A percentile compares a stretch with the other conserved stretches of the same genome.
phyloP scores from a whole-genome alignment of 352 stramenopile genomes.

The Thalassiosira exigua region DNA sequence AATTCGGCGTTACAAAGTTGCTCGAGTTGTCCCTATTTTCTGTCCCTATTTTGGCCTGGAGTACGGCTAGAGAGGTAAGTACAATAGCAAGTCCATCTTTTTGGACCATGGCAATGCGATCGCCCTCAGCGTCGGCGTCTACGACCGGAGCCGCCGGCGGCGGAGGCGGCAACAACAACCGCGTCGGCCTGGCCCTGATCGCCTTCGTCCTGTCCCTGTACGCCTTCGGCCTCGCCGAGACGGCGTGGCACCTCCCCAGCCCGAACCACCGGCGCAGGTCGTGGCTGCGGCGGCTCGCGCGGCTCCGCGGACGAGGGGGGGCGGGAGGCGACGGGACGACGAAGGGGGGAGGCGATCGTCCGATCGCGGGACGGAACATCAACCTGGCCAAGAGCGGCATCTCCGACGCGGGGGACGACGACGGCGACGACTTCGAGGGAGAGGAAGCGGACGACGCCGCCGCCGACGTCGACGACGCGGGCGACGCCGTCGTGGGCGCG shows the following conservation, averaged over 20 bases:
- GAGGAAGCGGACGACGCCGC: constrained; percentile 8
- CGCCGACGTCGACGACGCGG: constrained; percentile 4
- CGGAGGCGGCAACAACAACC: constrained; percentile 41
- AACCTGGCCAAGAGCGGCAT: constrained; percentile 58
- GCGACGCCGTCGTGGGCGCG: not conserved
- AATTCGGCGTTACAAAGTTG: too few species aligned
- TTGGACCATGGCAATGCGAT: too few species aligned
- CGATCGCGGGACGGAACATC: constrained; percentile 37
- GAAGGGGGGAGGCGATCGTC: not conserved
- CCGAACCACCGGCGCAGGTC: constrained; percentile 33
- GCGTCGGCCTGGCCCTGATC: constrained; percentile 60
- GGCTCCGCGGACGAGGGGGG: too few species aligned
- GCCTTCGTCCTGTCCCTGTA: constrained; percentile 61
- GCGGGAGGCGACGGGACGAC: too few species aligned
- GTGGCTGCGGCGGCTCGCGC: constrained; percentile 36
- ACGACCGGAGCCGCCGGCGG: too few species aligned
- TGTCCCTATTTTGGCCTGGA: too few species aligned
- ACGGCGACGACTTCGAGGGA: constrained; percentile 2
- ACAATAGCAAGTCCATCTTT: too few species aligned
- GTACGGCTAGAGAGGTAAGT: too few species aligned
- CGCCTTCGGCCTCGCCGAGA: constrained; percentile 61
- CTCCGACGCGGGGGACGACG: constrained; percentile 3
- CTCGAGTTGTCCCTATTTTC: too few species aligned
- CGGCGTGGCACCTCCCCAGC: constrained; percentile 54
- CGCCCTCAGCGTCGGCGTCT: too few species aligned